These are phyloP conservation scores for Gossypium davidsonii DNA, from an alignment of 441 rosid species.

Conservation along the genomic window DNA sequence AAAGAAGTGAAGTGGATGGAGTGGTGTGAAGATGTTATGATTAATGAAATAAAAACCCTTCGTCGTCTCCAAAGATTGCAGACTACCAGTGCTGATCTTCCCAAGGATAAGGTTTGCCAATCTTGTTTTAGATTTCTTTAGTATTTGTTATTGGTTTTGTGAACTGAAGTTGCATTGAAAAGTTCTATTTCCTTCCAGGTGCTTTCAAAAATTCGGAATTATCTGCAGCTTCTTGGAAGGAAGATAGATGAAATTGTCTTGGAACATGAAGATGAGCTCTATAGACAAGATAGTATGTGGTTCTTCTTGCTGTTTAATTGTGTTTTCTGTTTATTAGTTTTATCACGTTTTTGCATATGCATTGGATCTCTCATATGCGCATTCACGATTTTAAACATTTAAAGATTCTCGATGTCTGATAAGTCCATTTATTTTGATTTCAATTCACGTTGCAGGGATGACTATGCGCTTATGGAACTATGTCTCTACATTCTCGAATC, in stretches of 20 bases:
- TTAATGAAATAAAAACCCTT: slow-evolving; percentile 71
- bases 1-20: slow-evolving; percentile 99
- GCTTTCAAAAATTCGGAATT: slow-evolving; percentile 83
- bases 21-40: slow-evolving; percentile 98
- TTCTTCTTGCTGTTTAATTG: slow-evolving; percentile 4
- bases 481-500: slow-evolving; percentile 88
- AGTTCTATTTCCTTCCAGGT: slow-evolving; percentile 42
- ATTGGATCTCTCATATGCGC: neutral
- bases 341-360: neutral
- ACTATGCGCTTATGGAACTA: slow-evolving; percentile 82
- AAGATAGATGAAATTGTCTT: slow-evolving; percentile 75
- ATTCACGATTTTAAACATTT: neutral
- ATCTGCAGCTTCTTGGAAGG: slow-evolving; percentile 82
- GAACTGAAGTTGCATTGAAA: neutral
- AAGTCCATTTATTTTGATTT: neutral
- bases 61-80: slow-evolving; percentile 76
- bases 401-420: neutral
- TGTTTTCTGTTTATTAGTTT: neutral
- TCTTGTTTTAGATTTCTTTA: neutral
- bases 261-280: slow-evolving; percentile 56
- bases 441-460: slow-evolving; percentile 57
- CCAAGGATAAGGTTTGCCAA: slow-evolving; percentile 69
- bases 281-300: slow-evolving; percentile 83
- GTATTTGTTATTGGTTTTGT: slow-evolving; percentile 3
- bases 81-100: slow-evolving; percentile 92